phyloP scores from a whole-genome alignment of 2,329 filamentous ascomycete genomes.

The Aspergillus novoparasiticus region DNA sequence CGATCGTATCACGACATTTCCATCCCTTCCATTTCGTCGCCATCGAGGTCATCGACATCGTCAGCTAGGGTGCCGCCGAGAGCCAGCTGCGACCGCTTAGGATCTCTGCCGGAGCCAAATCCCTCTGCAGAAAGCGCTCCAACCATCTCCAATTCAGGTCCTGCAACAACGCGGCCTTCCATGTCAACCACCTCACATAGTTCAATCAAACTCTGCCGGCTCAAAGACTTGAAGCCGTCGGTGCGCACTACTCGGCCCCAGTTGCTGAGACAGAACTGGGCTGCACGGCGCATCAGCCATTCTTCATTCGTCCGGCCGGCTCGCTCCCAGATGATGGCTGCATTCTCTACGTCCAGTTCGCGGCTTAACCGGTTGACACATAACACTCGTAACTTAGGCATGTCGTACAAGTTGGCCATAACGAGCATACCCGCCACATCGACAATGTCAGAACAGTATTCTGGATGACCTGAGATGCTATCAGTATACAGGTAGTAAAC shows the following conservation, averaged over 20 bases:
- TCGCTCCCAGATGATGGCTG: conserved; percentile 94
- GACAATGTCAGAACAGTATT: conserved; percentile 65
- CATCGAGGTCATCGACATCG: conserved; percentile 46
- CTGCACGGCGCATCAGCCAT: conserved; percentile 87
- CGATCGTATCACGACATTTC: conserved; percentile 40
- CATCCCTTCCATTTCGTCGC: conserved; percentile 52
- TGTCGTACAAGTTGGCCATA: conserved; percentile 98
- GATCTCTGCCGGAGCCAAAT: conserved; percentile 38
- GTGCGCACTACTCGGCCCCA: conserved; percentile 95
- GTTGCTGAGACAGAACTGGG: conserved; percentile 84
- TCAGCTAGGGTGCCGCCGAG: conserved; percentile 32
- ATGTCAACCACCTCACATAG: conserved; percentile 91
- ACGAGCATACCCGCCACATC: conserved; percentile 94
- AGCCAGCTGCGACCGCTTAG: conserved; percentile 33
- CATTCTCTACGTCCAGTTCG: conserved; percentile 91
- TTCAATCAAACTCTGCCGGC: conserved; percentile 78
- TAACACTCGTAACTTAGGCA: conserved; percentile 85
- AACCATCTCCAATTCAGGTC: conserved; percentile 74
- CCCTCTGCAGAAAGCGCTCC: conserved; percentile 56
- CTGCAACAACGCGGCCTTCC: conserved; percentile 86
- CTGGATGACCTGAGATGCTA: conserved; percentile 68
- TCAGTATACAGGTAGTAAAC: conserved; percentile 97
- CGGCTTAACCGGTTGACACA: conserved; percentile 88
- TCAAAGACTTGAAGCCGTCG: conserved; percentile 79
- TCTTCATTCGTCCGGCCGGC: conserved; percentile 88